Conservation (phyloP, 495 filamentous ascomycete genomes). For the Penicillium simplicissimum region DNA sequence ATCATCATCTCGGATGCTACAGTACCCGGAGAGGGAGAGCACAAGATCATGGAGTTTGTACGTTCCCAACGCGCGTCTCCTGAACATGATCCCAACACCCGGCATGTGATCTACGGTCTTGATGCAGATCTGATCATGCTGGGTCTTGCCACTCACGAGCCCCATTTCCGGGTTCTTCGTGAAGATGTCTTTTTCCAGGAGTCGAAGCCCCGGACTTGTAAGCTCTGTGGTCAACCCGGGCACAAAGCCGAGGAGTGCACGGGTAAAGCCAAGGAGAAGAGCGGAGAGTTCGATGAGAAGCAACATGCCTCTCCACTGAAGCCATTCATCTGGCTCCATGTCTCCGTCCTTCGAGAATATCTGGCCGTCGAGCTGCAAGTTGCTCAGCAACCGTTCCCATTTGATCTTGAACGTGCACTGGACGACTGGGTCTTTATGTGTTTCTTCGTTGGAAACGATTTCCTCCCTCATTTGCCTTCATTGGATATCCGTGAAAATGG, state of each 20-base stretch:
- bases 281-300: conserved; percentile 84
- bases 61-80: conserved; percentile 88
- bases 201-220: conserved; percentile 74
- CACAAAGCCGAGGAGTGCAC: conserved; percentile 83
- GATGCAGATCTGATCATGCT: conserved; percentile 99
- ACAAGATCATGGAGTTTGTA: conserved; percentile 99
- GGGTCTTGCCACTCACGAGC: conserved; percentile 94
- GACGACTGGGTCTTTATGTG: conserved; percentile 99
- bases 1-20: conserved; percentile 98
- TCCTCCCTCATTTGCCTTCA: conserved; percentile 93
- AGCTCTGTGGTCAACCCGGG: conserved; percentile 84
- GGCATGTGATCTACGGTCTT: conserved; percentile 92
- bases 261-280: conserved; percentile 80
- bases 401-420: conserved; percentile 91
- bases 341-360: conserved; percentile 89
- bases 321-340: conserved; percentile 98
- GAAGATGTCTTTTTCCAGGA: conserved; percentile 97
- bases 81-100: conserved; percentile 93
- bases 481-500: conserved; percentile 96
- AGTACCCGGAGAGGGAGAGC: conserved; percentile 96
- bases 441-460: conserved; percentile 99
- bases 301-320: conserved; percentile 66
- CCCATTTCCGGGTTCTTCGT: conserved; percentile 93
- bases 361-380: conserved; percentile 85
- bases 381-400: conserved; percentile 73